Conservation (phyloP, 179 eudicot species). For the Spergularia azorica region DNA sequence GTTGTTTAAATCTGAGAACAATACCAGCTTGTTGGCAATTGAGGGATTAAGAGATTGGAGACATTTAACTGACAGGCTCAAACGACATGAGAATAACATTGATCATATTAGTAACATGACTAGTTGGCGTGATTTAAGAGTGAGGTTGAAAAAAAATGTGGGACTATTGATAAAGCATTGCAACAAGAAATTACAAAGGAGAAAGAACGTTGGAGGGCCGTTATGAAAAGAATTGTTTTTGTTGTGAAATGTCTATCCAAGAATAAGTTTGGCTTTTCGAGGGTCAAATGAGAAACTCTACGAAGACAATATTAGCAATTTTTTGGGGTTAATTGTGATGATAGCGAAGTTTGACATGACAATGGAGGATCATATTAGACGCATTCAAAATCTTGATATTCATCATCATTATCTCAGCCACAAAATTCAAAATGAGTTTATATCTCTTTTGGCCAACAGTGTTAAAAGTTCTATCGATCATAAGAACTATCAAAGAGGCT, state of each 20-base stretch:
- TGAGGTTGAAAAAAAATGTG: not conserved
- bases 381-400: slow-evolving; percentile 29
- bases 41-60: slow-evolving; percentile 16
- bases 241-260: not conserved
- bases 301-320: slow-evolving; percentile 1
- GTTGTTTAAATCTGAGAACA: slow-evolving; percentile 4
- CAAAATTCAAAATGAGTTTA: slow-evolving; percentile 32
- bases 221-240: not conserved
- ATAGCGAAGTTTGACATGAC: not conserved
- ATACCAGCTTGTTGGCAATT: not conserved
- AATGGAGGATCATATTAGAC: not conserved
- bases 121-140: slow-evolving; percentile 7
- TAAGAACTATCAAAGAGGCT: not conserved
- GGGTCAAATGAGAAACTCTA: not conserved
- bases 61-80: not conserved
- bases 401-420: slow-evolving; percentile 22
- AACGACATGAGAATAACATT: slow-evolving; percentile 14
- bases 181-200: slow-evolving; percentile 27
- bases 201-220: not conserved
- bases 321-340: slow-evolving; percentile 7
- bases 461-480: slow-evolving; percentile 4
- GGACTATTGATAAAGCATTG: slow-evolving; percentile 20
- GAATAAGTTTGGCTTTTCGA: slow-evolving; percentile 2
- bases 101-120: slow-evolving; percentile 25
- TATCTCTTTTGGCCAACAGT: not conserved